phyloP scores from a whole-genome alignment of 2,329 filamentous ascomycete species.

The Talaromyces sp. region DNA sequence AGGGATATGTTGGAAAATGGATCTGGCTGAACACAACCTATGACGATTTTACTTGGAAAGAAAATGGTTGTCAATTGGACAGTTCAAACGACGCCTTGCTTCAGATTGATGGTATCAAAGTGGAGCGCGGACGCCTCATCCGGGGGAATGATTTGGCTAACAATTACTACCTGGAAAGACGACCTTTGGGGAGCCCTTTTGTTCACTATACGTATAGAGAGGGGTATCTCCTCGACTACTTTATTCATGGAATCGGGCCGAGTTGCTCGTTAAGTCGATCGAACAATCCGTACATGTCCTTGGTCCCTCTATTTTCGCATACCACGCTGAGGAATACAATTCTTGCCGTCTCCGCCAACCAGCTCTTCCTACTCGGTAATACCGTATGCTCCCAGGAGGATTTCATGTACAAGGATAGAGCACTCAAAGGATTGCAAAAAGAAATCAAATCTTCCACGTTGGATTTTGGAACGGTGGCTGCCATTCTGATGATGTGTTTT shows the following conservation, averaged over 20 bases:
- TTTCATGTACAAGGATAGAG: conserved; percentile 19
- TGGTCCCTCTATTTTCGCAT: conserved; percentile 13
- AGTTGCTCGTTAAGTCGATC: conserved; percentile 23
- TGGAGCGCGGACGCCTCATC: conserved; percentile 2
- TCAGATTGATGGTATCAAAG: background rate
- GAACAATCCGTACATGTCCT: conserved; percentile 24
- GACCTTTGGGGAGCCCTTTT: conserved; percentile 2
- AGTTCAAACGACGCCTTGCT: background rate
- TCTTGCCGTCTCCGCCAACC: conserved; percentile 24
- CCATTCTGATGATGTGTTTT: conserved; percentile 30
- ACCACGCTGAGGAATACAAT: conserved; percentile 20
- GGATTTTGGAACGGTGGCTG: conserved; percentile 21
- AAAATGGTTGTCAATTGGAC: background rate
- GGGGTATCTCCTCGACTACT: conserved; percentile 22
- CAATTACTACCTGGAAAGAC: background rate
- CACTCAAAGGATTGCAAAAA: conserved; percentile 19
- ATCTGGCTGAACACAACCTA: conserved; percentile 21
- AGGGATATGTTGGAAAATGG: conserved; percentile 16
- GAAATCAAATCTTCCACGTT: conserved; percentile 14
- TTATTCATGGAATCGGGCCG: conserved; percentile 23
- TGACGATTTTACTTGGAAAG: conserved; percentile 13
- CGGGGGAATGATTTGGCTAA: background rate
- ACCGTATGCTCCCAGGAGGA: conserved; percentile 18
- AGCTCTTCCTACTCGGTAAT: conserved; percentile 21
- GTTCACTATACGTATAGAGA: conserved; percentile 4